Base-by-base conservation (phyloP, 257 asterid species). In the Ajuga chamaepitys region DNA sequence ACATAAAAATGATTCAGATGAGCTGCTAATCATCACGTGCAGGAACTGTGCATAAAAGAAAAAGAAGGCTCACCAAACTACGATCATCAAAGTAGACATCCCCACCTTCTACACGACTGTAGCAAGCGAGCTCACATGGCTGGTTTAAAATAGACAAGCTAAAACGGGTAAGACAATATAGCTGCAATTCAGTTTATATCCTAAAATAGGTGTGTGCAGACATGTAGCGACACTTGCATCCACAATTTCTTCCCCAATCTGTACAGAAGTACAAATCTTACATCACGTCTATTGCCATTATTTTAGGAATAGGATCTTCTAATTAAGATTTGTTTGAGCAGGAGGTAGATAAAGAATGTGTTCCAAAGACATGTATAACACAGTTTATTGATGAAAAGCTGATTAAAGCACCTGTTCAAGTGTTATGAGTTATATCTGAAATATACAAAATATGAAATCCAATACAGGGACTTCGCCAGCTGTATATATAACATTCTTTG, bases 91-190 rank as follows among this genome's bases (percentile, higher is more conserved):
- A 89, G 87, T 67, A 81, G 76, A 89, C 99, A 34, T 87, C 96
- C 38, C 99, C 99, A 54, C 88, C 95, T 84, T 93, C 97, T 35
- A 73, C 87, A 12, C 97, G 96, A 77, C 99, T 93, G 77, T 35
- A 89, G 88, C 99, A 89, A 64, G 92, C 97, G 61, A 93, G 96
- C 74, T 93, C 99, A 72, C 97, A 93, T 54, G 99, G 99, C 99
- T 93, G 68, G 70, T 62, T 41, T 50, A 79, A 51, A 62, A 79
- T 17, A 76, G 47, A 76, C 42, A 58, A 74, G 63, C 62, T 38
- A 52, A 32, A 42, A 6, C 38, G 70, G n/a, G 73, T 71, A 75
- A 81, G 70, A 57, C 12, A 18, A 54, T 41, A 9, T 7, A 68
- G 54, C 67, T 25, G 75, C 53, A 69, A n/a, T 44, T 42, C 42